phyloP scores from a whole-genome alignment of 129 eudicot genomes.

The Apium graveolens region DNA sequence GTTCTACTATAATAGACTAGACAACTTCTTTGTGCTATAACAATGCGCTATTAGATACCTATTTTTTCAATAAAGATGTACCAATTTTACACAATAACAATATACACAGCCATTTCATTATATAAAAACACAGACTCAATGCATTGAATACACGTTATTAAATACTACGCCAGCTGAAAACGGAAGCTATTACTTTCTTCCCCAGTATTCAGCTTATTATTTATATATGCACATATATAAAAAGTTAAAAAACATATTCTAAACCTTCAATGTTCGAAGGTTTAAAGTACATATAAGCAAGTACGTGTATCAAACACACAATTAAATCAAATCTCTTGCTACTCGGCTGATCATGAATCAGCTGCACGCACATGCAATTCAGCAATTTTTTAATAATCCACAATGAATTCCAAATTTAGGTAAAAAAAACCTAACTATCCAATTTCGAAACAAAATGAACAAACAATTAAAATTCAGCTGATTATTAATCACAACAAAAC shows the following conservation, averaged over 20 bases:
- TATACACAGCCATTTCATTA: background rate
- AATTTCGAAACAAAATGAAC: background rate
- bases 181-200: background rate
- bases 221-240: too few species aligned
- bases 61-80: background rate
- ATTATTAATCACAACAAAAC: background rate
- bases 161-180: too few species aligned
- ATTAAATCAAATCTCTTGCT: background rate
- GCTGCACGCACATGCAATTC: background rate
- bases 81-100: background rate
- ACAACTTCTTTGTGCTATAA: background rate
- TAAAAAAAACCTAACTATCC: background rate
- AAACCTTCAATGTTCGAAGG: too few species aligned
- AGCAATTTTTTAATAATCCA: background rate
- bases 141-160: too few species aligned
- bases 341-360: background rate
- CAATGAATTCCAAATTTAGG: background rate
- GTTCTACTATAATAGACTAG: background rate
- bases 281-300: too few species aligned
- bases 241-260: too few species aligned
- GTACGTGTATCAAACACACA: background rate
- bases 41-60: background rate
- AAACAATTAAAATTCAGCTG: background rate
- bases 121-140: too few species aligned
- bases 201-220: background rate